phyloP scores from a whole-genome alignment of 2,329 filamentous ascomycete genomes.

The Clathrospora elynae region DNA sequence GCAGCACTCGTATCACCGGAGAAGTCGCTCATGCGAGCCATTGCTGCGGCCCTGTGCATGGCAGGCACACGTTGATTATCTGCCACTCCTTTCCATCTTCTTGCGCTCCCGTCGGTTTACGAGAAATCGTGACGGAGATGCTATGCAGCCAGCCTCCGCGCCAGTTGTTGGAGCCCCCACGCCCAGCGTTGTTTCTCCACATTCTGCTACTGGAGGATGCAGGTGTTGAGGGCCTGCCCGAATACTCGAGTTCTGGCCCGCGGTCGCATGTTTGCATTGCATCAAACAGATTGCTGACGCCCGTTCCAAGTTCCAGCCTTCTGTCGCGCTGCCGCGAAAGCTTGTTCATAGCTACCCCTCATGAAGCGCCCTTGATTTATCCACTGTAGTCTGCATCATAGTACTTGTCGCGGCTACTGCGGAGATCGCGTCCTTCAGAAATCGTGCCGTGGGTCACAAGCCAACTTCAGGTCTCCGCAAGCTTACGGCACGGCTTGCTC shows the following conservation, averaged over 20 bases:
- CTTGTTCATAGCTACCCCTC: neutral
- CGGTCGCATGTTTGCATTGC: no score
- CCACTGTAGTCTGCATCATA: no score
- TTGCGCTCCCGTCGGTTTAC: conserved; percentile 12
- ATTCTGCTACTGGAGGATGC: conserved; percentile 8
- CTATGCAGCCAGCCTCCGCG: conserved; percentile 9
- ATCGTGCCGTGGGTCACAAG: conserved; percentile 1
- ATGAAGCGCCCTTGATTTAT: no score
- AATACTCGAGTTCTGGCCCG: neutral
- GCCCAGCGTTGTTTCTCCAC: conserved; percentile 25
- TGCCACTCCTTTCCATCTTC: neutral
- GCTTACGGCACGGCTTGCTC: conserved; percentile 15
- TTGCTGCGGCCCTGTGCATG: conserved; percentile 19
- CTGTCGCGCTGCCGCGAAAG: conserved; percentile 14
- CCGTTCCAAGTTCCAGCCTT: no score
- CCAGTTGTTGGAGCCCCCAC: conserved; percentile 13
- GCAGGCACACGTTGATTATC: conserved; percentile 21
- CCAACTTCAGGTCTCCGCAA: conserved; percentile 9
- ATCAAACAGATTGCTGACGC: no score
- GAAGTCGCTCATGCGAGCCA: conserved; percentile 14
- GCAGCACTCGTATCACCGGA: no score
- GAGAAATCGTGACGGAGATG: conserved; percentile 16
- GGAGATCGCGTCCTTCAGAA: conserved; percentile 23
- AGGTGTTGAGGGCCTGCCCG: neutral
- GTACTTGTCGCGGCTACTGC: conserved; percentile 43